Percentiles rank a stretch among this genome's conserved stretches.
phyloP scores from a whole-genome alignment of 176 grass and related monocot species.

The Musa beccarii region DNA sequence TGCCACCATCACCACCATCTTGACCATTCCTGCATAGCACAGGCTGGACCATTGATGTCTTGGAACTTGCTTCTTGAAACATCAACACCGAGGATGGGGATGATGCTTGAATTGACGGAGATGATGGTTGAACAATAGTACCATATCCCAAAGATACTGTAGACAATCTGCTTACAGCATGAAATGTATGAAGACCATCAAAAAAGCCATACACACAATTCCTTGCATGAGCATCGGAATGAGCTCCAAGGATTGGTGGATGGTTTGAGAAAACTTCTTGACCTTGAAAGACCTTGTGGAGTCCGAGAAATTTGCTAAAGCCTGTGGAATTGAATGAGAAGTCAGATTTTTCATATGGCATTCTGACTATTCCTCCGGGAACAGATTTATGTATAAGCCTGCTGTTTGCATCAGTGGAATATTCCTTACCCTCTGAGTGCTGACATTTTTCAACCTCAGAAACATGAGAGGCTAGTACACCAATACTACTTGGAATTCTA shows the following conservation, averaged over 20 bases:
- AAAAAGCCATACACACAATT: constrained; percentile 13
- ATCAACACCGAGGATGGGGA: constrained; percentile 67
- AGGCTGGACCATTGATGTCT: constrained; percentile 7
- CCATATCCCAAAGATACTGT: constrained; percentile 28
- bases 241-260: constrained; percentile 16
- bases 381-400: constrained; percentile 5
- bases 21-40: background rate
- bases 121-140: constrained; percentile 11
- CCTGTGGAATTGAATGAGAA: constrained; percentile 38
- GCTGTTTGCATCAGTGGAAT: constrained; percentile 20
- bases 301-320: constrained; percentile 48
- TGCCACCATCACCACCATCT: constrained; percentile 5
- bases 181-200: constrained; percentile 16
- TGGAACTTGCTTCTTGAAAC: constrained; percentile 33
- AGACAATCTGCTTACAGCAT: constrained; percentile 28
- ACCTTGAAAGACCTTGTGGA: constrained; percentile 98
- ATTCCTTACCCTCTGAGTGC: background rate
- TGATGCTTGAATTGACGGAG: constrained; percentile 26
- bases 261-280: constrained; percentile 65
- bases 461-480: constrained; percentile 13
- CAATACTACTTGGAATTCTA: constrained; percentile 28
- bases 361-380: constrained; percentile 1
- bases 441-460: constrained; percentile 6
- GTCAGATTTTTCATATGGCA: background rate
- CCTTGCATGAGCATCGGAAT: constrained; percentile 14